These are phyloP conservation scores for Thermomucor indicae-seudaticae DNA, from an alignment of 371 early-diverging fungal species.

Conservation along the genomic window DNA sequence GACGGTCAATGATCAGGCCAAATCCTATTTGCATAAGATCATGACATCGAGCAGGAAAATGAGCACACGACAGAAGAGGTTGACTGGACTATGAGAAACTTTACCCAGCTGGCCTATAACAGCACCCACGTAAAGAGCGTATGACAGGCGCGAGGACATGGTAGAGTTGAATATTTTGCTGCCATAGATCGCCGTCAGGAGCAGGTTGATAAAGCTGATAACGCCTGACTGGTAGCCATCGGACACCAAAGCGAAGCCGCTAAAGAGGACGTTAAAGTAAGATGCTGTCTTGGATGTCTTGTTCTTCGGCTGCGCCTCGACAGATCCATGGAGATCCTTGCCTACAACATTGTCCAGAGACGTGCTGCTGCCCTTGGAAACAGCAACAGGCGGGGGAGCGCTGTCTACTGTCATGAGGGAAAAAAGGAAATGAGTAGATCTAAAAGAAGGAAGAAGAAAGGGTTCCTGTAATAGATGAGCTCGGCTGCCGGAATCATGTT, in stretches of 20 bases:
- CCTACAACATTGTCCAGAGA: too few species aligned
- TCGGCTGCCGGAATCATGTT: too few species aligned
- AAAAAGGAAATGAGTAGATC: too few species aligned
- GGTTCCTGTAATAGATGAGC: too few species aligned
- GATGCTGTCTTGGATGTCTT: slow-evolving; percentile 19
- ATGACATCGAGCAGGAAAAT: too few species aligned
- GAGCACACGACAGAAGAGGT: too few species aligned
- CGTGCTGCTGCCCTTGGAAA: too few species aligned
- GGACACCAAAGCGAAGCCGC: slow-evolving; percentile 34
- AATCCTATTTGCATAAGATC: slow-evolving; percentile 15
- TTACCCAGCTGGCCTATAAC: slow-evolving; percentile 43
- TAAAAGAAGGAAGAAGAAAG: too few species aligned
- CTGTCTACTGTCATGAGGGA: too few species aligned
- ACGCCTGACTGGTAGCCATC: slow-evolving; percentile 45
- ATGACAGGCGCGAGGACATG: slow-evolving; percentile 33
- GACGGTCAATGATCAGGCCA: slow-evolving; percentile 34
- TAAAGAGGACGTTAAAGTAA: slow-evolving; percentile 34
- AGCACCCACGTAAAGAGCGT: slow-evolving; percentile 43
- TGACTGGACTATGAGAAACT: too few species aligned
- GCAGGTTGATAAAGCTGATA: slow-evolving; percentile 32
- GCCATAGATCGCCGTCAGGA: slow-evolving; percentile 33
- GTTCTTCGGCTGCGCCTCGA: slow-evolving; percentile 3
- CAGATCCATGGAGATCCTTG: too few species aligned
- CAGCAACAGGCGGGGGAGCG: too few species aligned
- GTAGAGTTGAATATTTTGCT: slow-evolving; percentile 17